A percentile compares a stretch with the other conserved stretches of the same genome.
Evolutionary conservation across 805 yeast genomes (phyloP).

Genomic region (Naumovozyma dairenensis): DNA sequence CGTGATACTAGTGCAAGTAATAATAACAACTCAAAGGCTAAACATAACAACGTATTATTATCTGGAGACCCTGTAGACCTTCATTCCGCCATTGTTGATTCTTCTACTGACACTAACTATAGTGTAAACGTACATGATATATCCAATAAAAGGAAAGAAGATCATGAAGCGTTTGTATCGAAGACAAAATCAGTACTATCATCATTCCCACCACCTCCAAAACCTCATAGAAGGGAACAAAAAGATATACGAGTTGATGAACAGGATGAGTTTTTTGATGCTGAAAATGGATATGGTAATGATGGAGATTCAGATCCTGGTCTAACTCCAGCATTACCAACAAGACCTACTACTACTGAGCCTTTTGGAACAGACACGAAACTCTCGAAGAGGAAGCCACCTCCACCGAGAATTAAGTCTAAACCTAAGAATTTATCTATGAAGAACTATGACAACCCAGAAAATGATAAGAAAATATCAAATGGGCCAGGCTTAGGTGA

Average conservation of each 20-base stretch:
- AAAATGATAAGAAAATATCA: too few relatives aligned
- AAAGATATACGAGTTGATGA: background rate
- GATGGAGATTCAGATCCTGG: background rate
- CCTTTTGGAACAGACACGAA: background rate
- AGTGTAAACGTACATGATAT: too few relatives aligned
- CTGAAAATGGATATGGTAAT: background rate
- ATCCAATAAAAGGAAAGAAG: background rate
- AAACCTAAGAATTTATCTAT: conserved; percentile 17
- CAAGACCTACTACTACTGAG: conserved; percentile 6
- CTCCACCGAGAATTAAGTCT: conserved; percentile 25
- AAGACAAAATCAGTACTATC: conserved; percentile 1
- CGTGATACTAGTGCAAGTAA: background rate
- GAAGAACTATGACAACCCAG: background rate
- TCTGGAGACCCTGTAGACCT: too few relatives aligned
- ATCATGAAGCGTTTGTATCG: background rate
- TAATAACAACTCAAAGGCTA: too few relatives aligned
- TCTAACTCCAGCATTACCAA: background rate
- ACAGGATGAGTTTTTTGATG: background rate
- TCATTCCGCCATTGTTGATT: too few relatives aligned
- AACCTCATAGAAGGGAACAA: conserved; percentile 4
- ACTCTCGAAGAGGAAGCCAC: conserved; percentile 3
- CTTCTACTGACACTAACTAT: too few relatives aligned
- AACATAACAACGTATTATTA: too few relatives aligned
- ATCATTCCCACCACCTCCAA: conserved; percentile 24
- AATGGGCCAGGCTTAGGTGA: conserved; percentile 2